Evolutionary conservation across 495 filamentous ascomycete genomes (phyloP).

Genomic region (Talaromyces ruber): DNA sequence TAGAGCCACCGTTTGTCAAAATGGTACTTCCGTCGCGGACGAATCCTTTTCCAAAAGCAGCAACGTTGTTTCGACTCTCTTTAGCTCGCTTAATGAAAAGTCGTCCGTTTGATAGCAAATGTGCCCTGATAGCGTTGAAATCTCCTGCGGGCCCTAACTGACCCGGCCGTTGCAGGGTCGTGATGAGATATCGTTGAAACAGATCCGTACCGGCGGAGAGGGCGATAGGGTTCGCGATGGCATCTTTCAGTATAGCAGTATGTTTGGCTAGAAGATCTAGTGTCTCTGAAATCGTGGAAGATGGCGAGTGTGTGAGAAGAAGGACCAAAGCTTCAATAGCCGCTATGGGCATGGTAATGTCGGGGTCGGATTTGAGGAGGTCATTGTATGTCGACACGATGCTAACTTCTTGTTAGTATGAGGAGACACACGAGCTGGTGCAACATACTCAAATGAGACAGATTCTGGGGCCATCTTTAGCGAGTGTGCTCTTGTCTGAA

Average conservation of each 20-base stretch:
- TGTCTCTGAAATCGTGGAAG: conserved; percentile 86
- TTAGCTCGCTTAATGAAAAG: conserved; percentile 86
- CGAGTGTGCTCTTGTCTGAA: background rate
- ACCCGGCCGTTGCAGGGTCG: conserved; percentile 50
- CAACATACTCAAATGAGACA: conserved; percentile 15
- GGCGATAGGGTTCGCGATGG: conserved; percentile 77
- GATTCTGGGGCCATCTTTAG: conserved; percentile 24
- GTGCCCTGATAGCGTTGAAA: conserved; percentile 74
- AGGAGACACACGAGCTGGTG: conserved; percentile 10
- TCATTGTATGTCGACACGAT: conserved; percentile 53
- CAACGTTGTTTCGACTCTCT: conserved; percentile 73
- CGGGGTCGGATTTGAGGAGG: conserved; percentile 57
- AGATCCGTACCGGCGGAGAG: conserved; percentile 90
- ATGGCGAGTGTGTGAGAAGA: conserved; percentile 64
- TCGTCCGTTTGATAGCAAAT: conserved; percentile 73
- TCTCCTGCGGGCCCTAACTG: conserved; percentile 48
- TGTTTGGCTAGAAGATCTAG: conserved; percentile 72
- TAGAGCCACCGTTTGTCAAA: conserved; percentile 77
- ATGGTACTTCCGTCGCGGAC: conserved; percentile 69
- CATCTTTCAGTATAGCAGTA: conserved; percentile 61
- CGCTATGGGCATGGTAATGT: conserved; percentile 90
- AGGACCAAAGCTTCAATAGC: conserved; percentile 90
- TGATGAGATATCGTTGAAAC: conserved; percentile 88
- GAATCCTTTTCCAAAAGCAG: conserved; percentile 64
- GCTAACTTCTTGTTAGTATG: conserved; percentile 14